Conservation (phyloP, 2,329 filamentous ascomycete species). For the Trichoderma guizhouense region DNA sequence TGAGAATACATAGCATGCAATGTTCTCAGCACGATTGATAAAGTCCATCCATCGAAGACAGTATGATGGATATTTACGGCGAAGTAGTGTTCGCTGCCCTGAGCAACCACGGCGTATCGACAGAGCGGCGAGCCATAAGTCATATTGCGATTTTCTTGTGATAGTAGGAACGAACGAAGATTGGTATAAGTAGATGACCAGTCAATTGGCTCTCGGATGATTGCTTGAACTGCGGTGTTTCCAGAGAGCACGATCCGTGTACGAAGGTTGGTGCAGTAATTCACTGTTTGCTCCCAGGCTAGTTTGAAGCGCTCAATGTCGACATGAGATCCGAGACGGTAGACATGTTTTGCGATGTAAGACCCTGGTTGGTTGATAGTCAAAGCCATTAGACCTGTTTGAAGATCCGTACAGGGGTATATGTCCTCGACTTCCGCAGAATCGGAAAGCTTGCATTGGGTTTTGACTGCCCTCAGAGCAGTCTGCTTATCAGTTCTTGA, state of each 20-base stretch:
- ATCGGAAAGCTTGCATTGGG: neutral
- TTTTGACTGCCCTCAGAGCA: neutral
- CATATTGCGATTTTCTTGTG: neutral
- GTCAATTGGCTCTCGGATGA: neutral
- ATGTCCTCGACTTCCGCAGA: neutral
- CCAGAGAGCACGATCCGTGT: conserved; percentile 9
- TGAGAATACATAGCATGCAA: neutral
- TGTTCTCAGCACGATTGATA: neutral
- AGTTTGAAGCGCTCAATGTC: neutral
- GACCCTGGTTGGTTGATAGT: conserved; percentile 8
- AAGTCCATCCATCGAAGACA: neutral
- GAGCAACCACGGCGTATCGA: neutral
- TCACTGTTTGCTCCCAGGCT: conserved; percentile 25
- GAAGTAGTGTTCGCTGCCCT: neutral
- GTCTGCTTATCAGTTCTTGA: neutral
- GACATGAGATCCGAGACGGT: neutral
- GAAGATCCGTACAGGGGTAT: neutral
- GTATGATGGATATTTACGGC: neutral
- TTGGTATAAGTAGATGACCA: neutral
- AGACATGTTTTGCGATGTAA: neutral
- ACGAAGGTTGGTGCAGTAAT: conserved; percentile 7
- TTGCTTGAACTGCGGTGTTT: neutral
- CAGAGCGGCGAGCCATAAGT: conserved; percentile 8
- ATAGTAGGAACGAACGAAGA: neutral
- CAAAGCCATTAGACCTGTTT: conserved; percentile 11